phyloP scores from a whole-genome alignment of 257 asterid genomes.

The Echites panduratus region DNA sequence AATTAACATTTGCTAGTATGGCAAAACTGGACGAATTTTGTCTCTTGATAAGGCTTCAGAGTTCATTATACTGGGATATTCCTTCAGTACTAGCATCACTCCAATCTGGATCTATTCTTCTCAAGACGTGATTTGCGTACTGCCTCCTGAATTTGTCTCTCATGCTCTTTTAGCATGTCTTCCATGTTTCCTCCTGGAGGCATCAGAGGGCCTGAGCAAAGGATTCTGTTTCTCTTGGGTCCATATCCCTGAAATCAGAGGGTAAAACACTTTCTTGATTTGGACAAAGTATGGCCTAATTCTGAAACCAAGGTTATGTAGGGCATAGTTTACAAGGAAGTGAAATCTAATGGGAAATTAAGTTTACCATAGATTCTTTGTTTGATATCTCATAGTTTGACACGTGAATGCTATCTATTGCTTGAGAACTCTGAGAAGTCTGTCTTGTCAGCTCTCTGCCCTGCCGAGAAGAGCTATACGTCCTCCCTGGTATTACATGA shows the following conservation, averaged over 20 bases:
- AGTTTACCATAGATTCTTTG: constrained; percentile 21
- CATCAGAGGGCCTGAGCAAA: constrained; percentile 52
- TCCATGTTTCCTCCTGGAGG: constrained; percentile 59
- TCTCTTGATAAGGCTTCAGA: neutral
- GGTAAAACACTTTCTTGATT: neutral
- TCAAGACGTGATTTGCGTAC: constrained; percentile 46
- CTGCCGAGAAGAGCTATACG: constrained; percentile 22
- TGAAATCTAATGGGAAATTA: neutral
- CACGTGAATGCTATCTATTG: constrained; percentile 17
- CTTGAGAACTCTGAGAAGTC: constrained; percentile 23
- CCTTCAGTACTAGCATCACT: constrained; percentile 9
- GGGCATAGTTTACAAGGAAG: neutral
- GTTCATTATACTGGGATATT: neutral
- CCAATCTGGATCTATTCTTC: constrained; percentile 31
- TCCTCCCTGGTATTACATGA: constrained; percentile 23
- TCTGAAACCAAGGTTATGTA: neutral
- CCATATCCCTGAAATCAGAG: constrained; percentile 29
- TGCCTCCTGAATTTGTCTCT: constrained; percentile 48
- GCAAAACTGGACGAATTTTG: no score
- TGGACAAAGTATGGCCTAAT: neutral
- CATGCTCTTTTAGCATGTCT: constrained; percentile 56
- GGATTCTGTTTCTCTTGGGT: constrained; percentile 38
- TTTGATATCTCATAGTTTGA: constrained; percentile 18
- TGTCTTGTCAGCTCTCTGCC: constrained; percentile 21
- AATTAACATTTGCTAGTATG: no score